Percentiles rank a stretch among this genome's conserved stretches.
phyloP scores from a whole-genome alignment of 148 eudicot species.

The Diospyros lotus region DNA sequence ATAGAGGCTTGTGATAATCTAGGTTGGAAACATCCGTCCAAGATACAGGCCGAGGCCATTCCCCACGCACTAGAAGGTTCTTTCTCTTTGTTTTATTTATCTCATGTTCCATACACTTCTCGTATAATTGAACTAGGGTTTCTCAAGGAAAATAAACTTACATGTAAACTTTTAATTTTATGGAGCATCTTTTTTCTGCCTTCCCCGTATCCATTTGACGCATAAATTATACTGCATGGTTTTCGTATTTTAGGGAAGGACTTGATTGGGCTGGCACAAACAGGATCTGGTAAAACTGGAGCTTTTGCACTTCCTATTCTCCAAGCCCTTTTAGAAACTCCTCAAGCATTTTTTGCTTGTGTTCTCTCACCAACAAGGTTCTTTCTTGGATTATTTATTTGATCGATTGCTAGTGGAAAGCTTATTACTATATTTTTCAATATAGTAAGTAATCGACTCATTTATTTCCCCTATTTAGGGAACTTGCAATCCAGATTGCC shows the following conservation, averaged over 20 bases:
- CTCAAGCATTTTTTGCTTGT: conserved; percentile 68
- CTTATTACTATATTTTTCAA: neutral
- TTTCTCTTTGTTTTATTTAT: neutral
- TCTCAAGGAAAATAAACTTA: no score
- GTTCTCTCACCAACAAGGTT: conserved; percentile 87
- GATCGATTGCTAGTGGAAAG: neutral
- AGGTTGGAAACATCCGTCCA: conserved; percentile 69
- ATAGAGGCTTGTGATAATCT: conserved; percentile 63
- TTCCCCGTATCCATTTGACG: neutral
- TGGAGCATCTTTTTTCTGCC: neutral
- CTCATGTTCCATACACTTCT: neutral
- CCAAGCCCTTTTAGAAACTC: conserved; percentile 62
- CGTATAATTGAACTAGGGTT: no score
- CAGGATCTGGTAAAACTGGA: conserved; percentile 98
- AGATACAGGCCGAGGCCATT: conserved; percentile 70
- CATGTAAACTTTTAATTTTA: no score
- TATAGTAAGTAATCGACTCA: neutral
- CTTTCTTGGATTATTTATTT: neutral
- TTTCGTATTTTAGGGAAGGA: conserved; percentile 53
- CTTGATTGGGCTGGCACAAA: conserved; percentile 89
- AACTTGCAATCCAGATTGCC: conserved; percentile 90
- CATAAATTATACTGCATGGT: conserved; percentile 5
- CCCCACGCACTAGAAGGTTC: conserved; percentile 74
- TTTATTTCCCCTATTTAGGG: conserved; percentile 35
- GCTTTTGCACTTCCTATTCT: conserved; percentile 88